Evolutionary conservation across 2,329 filamentous ascomycete species (phyloP), one percentile per base, ranked within the genome.

Genomic region (Xylaria polymorpha): DNA sequence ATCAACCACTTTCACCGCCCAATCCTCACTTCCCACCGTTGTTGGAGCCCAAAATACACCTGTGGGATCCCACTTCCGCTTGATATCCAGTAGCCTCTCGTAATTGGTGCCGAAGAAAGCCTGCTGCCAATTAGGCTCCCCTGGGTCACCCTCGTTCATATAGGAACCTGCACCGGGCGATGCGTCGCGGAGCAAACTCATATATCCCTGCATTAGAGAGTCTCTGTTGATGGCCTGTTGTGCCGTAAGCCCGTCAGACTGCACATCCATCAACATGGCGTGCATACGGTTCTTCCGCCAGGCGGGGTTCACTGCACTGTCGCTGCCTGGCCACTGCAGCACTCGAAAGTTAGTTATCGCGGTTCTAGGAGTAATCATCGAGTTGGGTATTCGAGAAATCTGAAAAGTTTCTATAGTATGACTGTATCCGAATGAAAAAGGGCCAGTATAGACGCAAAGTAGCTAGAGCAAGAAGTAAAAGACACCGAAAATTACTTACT

Each of bases 101-200:
- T 86, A 87, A 63, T 86, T 83, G 6, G 48, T 69, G 6, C 85
- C 85, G 73, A 80, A 87, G 75, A 87, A 87, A 2, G 74, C 77
- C 44, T 82, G 72, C 74, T 85, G 78, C 73, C 80, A 87, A 62
- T 85, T 72, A 2, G 81, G 81, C 75, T 87, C 80, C 56, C 80
- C 79, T 35, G 84, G 84, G 73, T 88, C 83, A 0, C 82, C 84
- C 79, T 89, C 86, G 68, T 86, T 87, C 79, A 85, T 79, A 69
- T 87, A 87, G 2, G 83, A 79, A 3, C 84, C 84, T 4, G 77
- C 77, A 0, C 79, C 80, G 1, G 83, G 83, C 1, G 83, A 80
- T 3, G 77, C 77, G 5, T 72, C 76, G 22, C 80, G 76, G 18
- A 82, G 70, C 29, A 75, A 56, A 25, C 68, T 64, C 75, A 75